These are phyloP conservation scores for Helotiales sp. DNA, from an alignment of 2,329 filamentous ascomycete genomes.

Conservation along the genomic window DNA sequence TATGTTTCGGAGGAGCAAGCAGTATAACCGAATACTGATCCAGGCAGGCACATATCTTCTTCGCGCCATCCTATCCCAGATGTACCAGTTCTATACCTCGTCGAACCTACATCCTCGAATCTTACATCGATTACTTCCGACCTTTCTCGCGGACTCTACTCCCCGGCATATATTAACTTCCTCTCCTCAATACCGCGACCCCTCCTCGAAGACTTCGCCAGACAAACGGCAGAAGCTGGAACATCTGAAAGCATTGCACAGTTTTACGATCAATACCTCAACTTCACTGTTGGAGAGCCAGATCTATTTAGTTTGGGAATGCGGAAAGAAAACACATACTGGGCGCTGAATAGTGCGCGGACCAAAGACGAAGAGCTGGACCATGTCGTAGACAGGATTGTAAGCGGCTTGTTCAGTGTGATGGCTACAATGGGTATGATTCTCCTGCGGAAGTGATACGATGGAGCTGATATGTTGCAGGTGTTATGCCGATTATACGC, in stretches of 20 bases:
- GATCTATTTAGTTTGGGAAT: constrained; percentile 94
- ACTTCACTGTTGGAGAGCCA: constrained; percentile 95
- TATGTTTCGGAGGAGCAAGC: constrained; percentile 49
- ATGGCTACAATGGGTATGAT: constrained; percentile 91
- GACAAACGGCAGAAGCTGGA: constrained; percentile 80
- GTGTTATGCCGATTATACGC: constrained; percentile 91
- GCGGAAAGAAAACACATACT: constrained; percentile 89
- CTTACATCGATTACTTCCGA: constrained; percentile 83
- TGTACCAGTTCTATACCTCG: constrained; percentile 93
- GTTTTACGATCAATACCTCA: constrained; percentile 94
- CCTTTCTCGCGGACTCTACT: constrained; percentile 85
- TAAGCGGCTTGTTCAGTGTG: constrained; percentile 96
- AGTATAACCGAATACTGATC: constrained; percentile 34
- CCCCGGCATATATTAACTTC: constrained; percentile 96
- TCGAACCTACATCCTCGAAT: constrained; percentile 85
- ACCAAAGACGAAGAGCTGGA: constrained; percentile 92
- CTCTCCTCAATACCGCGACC: constrained; percentile 89
- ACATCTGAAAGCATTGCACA: constrained; percentile 91
- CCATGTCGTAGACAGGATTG: constrained; percentile 84
- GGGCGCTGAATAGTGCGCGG: constrained; percentile 91
- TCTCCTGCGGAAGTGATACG: not conserved
- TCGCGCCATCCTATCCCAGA: constrained; percentile 90
- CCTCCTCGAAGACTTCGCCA: constrained; percentile 91
- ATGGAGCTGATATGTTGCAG: constrained; percentile 51
- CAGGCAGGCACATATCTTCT: constrained; percentile 74